Base-by-base conservation (phyloP, 306 rosid genomes). In the Morella rubra region DNA sequence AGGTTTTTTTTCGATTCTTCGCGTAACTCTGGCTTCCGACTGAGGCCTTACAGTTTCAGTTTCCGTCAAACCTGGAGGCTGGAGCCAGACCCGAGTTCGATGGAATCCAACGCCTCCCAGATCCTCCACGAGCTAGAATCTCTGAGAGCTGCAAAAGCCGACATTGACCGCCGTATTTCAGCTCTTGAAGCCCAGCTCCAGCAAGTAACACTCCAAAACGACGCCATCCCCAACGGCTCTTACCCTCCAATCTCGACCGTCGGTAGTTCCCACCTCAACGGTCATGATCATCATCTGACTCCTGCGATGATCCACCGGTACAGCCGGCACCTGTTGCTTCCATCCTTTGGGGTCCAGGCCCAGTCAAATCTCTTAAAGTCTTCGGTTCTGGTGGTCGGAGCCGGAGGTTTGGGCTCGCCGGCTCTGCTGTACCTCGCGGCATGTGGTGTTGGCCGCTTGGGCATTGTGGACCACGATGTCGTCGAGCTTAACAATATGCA, bases 401-500 rank as follows among this genome's bases (percentile, higher is more conserved):
- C 97, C 42, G 98, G 98, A 50, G 98, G 98, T 44, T 85, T 94
- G 82, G 97, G 98, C 72, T 93, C 98, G 44, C 95, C 97, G 12
- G 98, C 97, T 3, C 84, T 94, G 78, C 80, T 94, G 59, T 92
- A 94, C 85, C 91, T 94, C 56, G 97, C 93, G 32, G 97, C 98
- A 77, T 77, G 88, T 81, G 98, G 98, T 72, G 93, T 86, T 78
- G 98, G 99, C 4, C 87, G 91, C 64, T 73, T 95, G 86, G 99
- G 97, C 67, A 82, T 95, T 55, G 86, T 95, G 52, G 99, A 95
- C 77, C 92, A 95, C 78, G 99, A 95, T 54, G 85, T 89, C 80
- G 99, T 95, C 84, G 99, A 95, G 90, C 83, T 95, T 53, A 95
- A 84, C 74, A 95, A 95, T 80, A 92, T 95, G 99, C 99, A 95